Base-by-base conservation (phyloP, 306 rosid genomes). In the Prunus davidiana region DNA sequence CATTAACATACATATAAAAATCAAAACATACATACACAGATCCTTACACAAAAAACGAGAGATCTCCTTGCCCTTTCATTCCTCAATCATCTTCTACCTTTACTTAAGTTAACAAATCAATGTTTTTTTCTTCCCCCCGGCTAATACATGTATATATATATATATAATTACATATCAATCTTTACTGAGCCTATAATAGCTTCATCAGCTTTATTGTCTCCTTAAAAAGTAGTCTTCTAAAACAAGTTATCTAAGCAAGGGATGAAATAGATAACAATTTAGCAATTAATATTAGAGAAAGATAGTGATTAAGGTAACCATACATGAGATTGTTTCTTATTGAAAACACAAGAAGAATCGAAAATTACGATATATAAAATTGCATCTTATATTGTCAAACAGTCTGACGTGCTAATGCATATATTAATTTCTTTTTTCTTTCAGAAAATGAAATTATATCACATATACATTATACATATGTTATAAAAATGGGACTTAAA, bases 31-130 rank as follows among this genome's bases (percentile, higher is more conserved):
- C 38, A 32, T 79, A 56, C 11, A 58, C 19, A 61, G 58, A 73
- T 87, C 80, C 28, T 57, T 79, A 82, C 90, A 71, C 89, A 80
- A 50, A 41, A 72, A 79, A 81, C 86, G 66, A 87, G 86, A 86
- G 84, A 86, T 81, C 87, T 87, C 81, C 87, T 2, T 16, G 15
- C 60, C 30, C 90, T 80, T 82, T 91, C 91, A 91, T 78, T 84
- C 89, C 78, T 80, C 91, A 84, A 84, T 91, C 87, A 88, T 89
- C 84, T 78, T 82, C 81, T 76, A 83, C 92, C 79, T 86, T 86
- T 78, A 86, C 88, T 76, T 77, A 43, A 83, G 80, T 85, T 81
- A 82, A 66, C 58, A 72, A 24, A 68, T 8, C 45, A 6, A 64
- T 64, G 25, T 32, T 8, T 64, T 64, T 32, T 8, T 15, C 46